Evolutionary conservation across 2,329 filamentous ascomycete genomes (phyloP), one percentile per base, ranked within the genome.

Genomic region (Neocatenulostroma microsporum): DNA sequence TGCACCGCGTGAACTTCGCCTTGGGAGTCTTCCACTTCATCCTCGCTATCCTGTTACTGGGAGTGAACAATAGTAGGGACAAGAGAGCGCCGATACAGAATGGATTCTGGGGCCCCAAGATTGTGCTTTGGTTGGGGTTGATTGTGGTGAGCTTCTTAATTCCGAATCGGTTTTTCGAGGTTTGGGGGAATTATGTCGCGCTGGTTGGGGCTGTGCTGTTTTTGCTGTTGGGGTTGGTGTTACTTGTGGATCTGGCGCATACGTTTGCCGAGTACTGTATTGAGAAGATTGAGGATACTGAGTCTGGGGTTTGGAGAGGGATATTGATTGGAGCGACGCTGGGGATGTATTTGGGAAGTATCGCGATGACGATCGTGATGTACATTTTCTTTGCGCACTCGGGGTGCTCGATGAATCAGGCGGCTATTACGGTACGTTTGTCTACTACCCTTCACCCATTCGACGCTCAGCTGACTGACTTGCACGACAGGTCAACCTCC

Each of bases 101-200:
- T 65, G 91, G 89, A n/a, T 98, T 86, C 64, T 98, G 91, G 91
- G 91, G 88, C 2, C 91, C 91, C 30, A 98, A 98, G 67, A 74
- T 98, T 40, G 76, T 95, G 42, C 77, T 80, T 35, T 98, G 91
- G 91, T 58, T 95, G 33, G 78, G 72, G 11, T 76, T 96, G 49
- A 79, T 96, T 42, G 84, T 95, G 41, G 60, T 94, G 40, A 94
- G 88, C 18, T 98, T 96, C 69, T 77, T 98, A 54, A 95, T 98
- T 39, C 91, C 91, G 12, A 89, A 98, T 57, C 71, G 70, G 19
- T 96, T 98, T 72, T 96, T 95, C 67, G 78, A 94, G 55, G 78
- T 93, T 47, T 98, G 87, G 80, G 91, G 91, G 46, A 93, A 94
- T 62, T 96, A 95, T 58, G 77, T 96, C 49, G 81, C 89, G 36